Percentiles rank a stretch among this genome's conserved stretches.
Conservation (phyloP, 495 filamentous ascomycete species). For the Hypoxylon intermedium region DNA sequence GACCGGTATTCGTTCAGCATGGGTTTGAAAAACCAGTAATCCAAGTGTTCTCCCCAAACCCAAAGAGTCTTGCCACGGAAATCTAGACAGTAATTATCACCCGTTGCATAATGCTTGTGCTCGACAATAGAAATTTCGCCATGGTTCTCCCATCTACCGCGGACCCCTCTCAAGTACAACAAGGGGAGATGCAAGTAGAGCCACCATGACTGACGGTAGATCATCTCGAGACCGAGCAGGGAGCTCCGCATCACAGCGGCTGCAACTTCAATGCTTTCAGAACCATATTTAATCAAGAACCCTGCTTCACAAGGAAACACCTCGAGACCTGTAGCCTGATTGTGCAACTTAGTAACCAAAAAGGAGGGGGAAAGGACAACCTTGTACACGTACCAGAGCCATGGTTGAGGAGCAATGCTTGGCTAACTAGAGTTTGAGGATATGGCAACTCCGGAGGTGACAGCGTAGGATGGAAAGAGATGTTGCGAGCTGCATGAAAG, state of each 20-base stretch:
- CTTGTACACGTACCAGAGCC: neutral
- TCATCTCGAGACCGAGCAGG: neutral
- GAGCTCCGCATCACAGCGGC: neutral
- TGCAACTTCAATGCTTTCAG: neutral
- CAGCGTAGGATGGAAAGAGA: neutral
- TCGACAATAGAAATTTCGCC: neutral
- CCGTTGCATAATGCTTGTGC: neutral
- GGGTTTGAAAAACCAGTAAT: too few relatives aligned
- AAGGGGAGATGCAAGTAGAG: neutral
- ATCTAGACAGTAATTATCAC: neutral
- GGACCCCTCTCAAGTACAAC: neutral
- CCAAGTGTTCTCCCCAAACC: neutral
- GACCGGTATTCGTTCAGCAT: neutral
- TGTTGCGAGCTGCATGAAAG: neutral
- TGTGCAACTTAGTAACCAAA: neutral
- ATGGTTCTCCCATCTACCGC: neutral
- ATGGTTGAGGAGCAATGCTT: neutral
- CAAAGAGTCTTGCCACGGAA: neutral
- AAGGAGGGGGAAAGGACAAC: neutral
- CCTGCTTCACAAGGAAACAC: neutral
- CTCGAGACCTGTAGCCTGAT: neutral
- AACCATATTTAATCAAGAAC: neutral
- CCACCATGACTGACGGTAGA: neutral
- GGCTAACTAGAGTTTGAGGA: neutral
- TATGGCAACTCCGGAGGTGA: neutral